Base-by-base conservation (phyloP, 2,329 filamentous ascomycete species). In the Chaetomium sp. region DNA sequence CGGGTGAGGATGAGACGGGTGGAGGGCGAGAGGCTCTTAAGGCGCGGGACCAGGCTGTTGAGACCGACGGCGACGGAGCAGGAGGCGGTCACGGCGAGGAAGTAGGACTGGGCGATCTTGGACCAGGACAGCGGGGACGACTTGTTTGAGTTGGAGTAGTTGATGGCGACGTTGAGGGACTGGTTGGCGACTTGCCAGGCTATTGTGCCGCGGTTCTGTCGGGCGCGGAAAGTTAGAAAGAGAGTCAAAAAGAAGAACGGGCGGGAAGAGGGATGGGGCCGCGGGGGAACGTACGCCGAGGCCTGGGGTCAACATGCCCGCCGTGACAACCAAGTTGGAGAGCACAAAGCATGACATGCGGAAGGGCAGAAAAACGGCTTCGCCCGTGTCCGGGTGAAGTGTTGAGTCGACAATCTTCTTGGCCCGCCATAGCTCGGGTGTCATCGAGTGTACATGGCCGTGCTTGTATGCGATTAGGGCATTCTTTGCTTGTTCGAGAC, bases 391-490 rank as follows among this genome's bases (percentile, higher is more conserved):
- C 70, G 95, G 95, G 77, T 99, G 95, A 69, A 99, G 80, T 16
- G 95, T 99, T 67, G 95, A 94, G 78, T 99, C 95, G 63, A 98
- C 91, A 70, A 97, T 88, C 83, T 97, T 97, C 85, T 99, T 99
- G 53, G 95, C 95, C 68, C 86, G 82, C 95, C 95, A 99, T 72
- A 99, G 80, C 73, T 97, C 91, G 1, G 92, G 89, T 21, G 89
- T 96, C 92, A 98, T 97, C 61, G 86, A 80, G 71, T 84, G 80
- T 66, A 91, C 81, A 78, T 91, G 87, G 70, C 93, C 93, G 73
- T 88, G 87, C 83, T 97, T 98, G 81, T 97, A 99, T 49, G 88
- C 84, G 13, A 90, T 84, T 67, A 99, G 84, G 72, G 96, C 82
- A 67, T 82, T 79, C 81, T 97, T 98, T 65, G 95, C 93, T 80